Base-by-base conservation (phyloP, 139 green algal genomes). In the Coccomyxa sp. region DNA sequence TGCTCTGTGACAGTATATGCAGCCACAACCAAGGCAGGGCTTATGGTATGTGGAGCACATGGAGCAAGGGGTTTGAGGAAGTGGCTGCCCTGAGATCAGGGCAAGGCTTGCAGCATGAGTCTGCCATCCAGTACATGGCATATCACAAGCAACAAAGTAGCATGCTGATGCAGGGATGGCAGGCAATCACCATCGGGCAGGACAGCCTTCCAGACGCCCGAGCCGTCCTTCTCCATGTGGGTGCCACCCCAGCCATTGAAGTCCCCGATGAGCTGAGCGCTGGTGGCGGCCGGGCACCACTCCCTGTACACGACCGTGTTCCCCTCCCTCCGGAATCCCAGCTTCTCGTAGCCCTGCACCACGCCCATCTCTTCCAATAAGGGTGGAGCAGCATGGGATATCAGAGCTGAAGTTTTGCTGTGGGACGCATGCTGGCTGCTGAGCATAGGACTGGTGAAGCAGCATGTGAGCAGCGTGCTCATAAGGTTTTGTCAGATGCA, bases 201-300 rank as follows among this genome's bases (percentile, higher is more conserved):
- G 18, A 68, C 82, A 12, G 94, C 77, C 34, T 55, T 88, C 93
- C 93, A 98, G 39, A 94, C 90, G 34, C 94, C 93, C 83, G 89
- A 98, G 44, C 94, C 74, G 81, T 96, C 92, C 10, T 85, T 81
- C 55, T 89, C 75, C 92, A 98, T 90, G 73, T 73, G 79, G 7
- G 80, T 84, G 1, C 84, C 89, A 76, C 92, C 68, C 95, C 94
- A 98, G 55, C 69, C 79, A 81, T 97, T 98, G 90, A 98, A 98
- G 82, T 98, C 95, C 10, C 95, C 95, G 33, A 91, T 90, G 8
- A 93, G 71, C 76, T 89, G 79, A 7, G 82, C 88, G 31, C 86
- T 86, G n/a, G 82, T 68, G 0, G 94, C 96, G 0, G 84, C 92
- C 0, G 96, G 96, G 5, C 86, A 86, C 95, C 96, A 99, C 85